Conservation (phyloP, 164 flowering plant genomes). For the Buxus sempervirens region DNA sequence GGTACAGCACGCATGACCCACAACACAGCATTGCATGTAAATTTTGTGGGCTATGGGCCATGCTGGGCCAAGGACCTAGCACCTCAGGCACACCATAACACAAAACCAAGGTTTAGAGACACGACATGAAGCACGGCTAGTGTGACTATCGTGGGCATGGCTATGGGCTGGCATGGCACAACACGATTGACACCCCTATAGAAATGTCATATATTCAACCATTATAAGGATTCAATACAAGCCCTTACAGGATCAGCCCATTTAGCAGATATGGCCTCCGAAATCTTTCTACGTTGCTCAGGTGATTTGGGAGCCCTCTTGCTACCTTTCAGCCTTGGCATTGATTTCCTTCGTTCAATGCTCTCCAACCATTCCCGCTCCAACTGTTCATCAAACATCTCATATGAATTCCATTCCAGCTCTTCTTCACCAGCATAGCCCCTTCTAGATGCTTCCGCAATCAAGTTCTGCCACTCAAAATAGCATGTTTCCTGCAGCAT, state of each 20-base stretch:
- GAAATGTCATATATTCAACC: background rate
- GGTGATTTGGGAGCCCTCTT: conserved; percentile 80
- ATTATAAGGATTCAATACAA: conserved; percentile 6
- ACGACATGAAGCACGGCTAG: too few relatives aligned
- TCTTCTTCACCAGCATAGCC: conserved; percentile 68
- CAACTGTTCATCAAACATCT: conserved; percentile 51
- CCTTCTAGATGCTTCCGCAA: conserved; percentile 74
- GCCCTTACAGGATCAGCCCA: conserved; percentile 94
- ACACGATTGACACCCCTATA: too few relatives aligned
- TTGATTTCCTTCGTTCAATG: conserved; percentile 49
- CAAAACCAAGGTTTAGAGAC: too few relatives aligned
- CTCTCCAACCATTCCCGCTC: conserved; percentile 66
- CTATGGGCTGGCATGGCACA: too few relatives aligned
- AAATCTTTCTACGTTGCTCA: conserved; percentile 82
- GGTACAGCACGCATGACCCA: too few relatives aligned
- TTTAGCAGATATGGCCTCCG: conserved; percentile 89
- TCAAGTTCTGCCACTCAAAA: conserved; percentile 79
- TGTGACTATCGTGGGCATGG: too few relatives aligned
- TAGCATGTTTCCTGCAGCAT: conserved; percentile 67
- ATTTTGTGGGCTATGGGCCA: too few relatives aligned
- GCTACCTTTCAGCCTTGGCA: conserved; percentile 47
- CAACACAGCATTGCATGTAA: too few relatives aligned
- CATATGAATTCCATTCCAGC: conserved; percentile 83
- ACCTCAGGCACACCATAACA: too few relatives aligned
- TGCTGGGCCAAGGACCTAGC: too few relatives aligned